Evolutionary conservation across 441 rosid species (phyloP).

Genomic region (Croton laevigatus): DNA sequence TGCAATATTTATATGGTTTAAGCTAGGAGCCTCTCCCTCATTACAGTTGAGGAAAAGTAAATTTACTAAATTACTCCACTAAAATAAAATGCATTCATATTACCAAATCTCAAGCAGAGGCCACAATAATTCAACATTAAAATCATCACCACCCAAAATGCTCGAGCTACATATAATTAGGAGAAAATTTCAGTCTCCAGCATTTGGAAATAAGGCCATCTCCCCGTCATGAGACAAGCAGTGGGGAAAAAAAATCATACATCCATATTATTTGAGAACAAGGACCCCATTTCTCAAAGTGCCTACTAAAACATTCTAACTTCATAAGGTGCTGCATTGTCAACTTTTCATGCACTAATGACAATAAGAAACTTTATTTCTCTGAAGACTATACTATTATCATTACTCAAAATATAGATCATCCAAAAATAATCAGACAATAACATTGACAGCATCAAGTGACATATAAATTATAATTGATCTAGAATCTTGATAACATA

Average conservation of each 20-base stretch:
- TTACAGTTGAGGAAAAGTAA: background rate
- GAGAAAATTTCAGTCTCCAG: background rate
- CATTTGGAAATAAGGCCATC: background rate
- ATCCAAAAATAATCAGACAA: conserved; percentile 6
- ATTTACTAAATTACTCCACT: background rate
- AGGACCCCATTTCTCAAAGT: background rate
- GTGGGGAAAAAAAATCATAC: background rate
- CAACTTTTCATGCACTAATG: background rate
- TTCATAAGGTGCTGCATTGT: background rate
- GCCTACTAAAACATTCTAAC: background rate
- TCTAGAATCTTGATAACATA: background rate
- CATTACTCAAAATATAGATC: background rate
- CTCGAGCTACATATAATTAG: background rate
- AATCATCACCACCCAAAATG: background rate
- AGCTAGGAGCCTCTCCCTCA: background rate
- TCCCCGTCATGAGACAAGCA: background rate
- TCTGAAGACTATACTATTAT: background rate
- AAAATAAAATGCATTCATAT: background rate
- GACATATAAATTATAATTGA: background rate
- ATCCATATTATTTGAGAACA: background rate
- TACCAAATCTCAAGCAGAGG: background rate
- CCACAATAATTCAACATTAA: conserved; percentile 7
- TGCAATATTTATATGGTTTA: background rate
- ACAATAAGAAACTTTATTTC: background rate
- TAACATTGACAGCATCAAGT: background rate